Percentiles rank a stretch among this genome's conserved stretches.
Conservation (phyloP, 2,329 filamentous ascomycete species). For the Phaeosphaeria sp. region DNA sequence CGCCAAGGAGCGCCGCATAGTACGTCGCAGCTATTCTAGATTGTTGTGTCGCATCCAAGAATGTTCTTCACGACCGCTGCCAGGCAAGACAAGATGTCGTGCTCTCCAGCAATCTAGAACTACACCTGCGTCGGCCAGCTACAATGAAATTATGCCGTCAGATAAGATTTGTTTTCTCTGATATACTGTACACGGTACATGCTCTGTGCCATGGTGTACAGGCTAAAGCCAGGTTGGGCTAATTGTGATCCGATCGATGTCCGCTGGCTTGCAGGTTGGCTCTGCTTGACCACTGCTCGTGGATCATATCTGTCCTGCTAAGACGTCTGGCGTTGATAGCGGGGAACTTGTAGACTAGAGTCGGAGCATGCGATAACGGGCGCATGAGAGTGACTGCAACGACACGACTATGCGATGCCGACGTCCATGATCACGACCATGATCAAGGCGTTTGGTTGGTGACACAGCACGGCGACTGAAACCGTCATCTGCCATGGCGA, state of each 20-base stretch:
- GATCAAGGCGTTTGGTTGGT: constrained; percentile 3
- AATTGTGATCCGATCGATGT: background rate
- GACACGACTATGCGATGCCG: too few species aligned
- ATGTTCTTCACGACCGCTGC: background rate
- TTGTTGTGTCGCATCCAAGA: background rate
- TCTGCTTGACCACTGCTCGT: constrained; percentile 1
- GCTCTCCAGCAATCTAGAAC: background rate
- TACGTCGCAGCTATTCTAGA: background rate
- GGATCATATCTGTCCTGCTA: constrained; percentile 8
- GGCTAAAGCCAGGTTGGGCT: background rate
- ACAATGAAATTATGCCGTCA: background rate
- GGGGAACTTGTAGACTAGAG: background rate
- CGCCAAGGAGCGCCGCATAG: background rate
- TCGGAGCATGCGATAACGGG: constrained; percentile 1
- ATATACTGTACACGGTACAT: background rate
- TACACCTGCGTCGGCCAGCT: background rate
- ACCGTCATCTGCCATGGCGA: constrained; percentile 8
- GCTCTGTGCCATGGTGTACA: background rate
- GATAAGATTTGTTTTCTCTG: background rate
- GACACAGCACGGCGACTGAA: constrained; percentile 11
- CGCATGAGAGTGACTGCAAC: constrained; percentile 4
- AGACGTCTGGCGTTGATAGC: constrained; percentile 4
- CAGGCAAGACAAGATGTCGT: background rate
- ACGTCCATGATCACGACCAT: constrained; percentile 4
- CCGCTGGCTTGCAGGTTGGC: background rate